Base-by-base conservation (phyloP, 129 eudicot species). In the Solidago caesia region DNA sequence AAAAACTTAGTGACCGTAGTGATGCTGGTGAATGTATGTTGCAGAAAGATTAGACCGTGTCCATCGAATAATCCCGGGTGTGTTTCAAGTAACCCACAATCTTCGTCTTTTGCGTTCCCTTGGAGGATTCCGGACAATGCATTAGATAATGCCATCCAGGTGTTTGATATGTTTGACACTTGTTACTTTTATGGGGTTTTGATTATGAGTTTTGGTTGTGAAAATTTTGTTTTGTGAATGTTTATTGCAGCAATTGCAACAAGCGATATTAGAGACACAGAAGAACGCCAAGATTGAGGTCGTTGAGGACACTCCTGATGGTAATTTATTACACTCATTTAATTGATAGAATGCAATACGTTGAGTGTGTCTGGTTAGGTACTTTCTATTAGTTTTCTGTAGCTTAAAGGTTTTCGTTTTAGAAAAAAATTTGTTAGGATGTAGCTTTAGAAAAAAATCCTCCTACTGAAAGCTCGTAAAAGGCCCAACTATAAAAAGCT, bases 21-120 rank as follows among this genome's bases (percentile, higher is more conserved):
- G 5, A 8, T 21, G 9, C 29, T 62, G 13, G 33, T 44, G 51
- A 2, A 58, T 63, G 75, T 67, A 48, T 42, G 59, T 74, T 82
- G 82, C 87, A 92, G 97, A 67, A 93, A 87, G 53, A 93, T 93
- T 81, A 90, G 98, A 55, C 70, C 92, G 0, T 93, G 98, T 64
- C 98, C 98, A 6, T 84, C 98, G 5, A 85, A 84, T 12, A 93
- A 93, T 68, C 98, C 98, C 21, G 83, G 97, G 43, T 93, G 98
- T 71, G 83, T 93, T 42, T 86, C 98, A 6, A 93, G 92, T 60
- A 93, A 93, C 74, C 96, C 98, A 27, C 75, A 81, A 71, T 88
- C 98, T 1, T 83, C 97, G 9, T 82, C 87, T 45, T 90, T 85
- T 75, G 84, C 87, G 5, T 93, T 93, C 65, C 98, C 98, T 2